phyloP scores from a whole-genome alignment of 2,329 filamentous ascomycete species.

The Fusarium solani-melongenae region DNA sequence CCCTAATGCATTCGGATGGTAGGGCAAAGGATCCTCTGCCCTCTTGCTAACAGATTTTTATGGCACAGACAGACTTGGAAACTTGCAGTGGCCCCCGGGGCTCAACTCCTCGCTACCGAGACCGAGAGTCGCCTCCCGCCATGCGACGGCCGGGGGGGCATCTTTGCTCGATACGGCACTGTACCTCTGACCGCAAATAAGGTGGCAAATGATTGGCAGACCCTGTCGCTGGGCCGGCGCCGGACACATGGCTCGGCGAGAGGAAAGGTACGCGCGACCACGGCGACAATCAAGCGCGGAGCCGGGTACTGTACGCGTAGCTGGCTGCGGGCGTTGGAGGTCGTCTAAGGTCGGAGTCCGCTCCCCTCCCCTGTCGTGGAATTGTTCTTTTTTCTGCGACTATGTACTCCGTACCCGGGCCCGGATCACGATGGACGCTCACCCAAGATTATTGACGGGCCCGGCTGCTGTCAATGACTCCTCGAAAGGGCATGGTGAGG shows the following conservation, averaged over 20 bases:
- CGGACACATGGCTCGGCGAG: conserved; percentile 40
- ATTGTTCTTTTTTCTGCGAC: conserved; percentile 45
- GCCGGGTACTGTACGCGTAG: conserved; percentile 24
- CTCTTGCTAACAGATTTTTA: conserved; percentile 9
- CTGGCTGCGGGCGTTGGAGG: conserved; percentile 12
- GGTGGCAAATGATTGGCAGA: conserved; percentile 34
- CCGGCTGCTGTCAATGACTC: conserved; percentile 28
- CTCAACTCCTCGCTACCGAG: conserved; percentile 18
- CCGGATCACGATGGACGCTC: conserved; percentile 22
- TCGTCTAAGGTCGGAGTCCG: neutral
- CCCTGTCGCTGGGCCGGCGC: conserved; percentile 30
- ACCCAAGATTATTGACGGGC: conserved; percentile 10
- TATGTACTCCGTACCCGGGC: conserved; percentile 13
- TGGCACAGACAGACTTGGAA: neutral
- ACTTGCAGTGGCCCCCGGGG: conserved; percentile 2
- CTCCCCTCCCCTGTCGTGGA: conserved; percentile 39
- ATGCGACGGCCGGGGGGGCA: conserved; percentile 5
- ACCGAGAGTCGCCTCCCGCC: conserved; percentile 7
- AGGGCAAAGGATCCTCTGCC: neutral
- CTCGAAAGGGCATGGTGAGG: conserved; percentile 17
- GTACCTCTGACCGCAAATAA: conserved; percentile 5
- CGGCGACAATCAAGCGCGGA: neutral
- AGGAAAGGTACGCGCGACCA: conserved; percentile 19
- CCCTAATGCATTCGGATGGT: conserved; percentile 15
- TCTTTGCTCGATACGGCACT: neutral